Evolutionary conservation across 2,329 filamentous ascomycete species (phyloP).

Genomic region (Lachnellula occidentalis): DNA sequence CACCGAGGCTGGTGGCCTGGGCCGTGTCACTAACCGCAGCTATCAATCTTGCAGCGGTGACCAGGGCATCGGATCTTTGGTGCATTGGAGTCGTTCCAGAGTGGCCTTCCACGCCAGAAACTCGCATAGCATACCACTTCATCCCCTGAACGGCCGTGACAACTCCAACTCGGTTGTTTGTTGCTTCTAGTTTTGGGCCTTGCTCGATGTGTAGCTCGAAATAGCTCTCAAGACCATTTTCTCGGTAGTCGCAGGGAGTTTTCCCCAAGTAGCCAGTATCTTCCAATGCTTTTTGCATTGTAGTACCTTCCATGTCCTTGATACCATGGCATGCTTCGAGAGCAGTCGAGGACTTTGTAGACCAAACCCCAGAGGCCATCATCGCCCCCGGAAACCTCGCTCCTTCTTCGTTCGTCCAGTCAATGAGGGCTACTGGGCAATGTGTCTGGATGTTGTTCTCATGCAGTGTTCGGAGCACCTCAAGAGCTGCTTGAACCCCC

Average conservation of each 20-base stretch:
- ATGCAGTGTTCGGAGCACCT: conserved; percentile 61
- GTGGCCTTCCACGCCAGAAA: conserved; percentile 39
- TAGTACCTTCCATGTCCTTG: conserved; percentile 38
- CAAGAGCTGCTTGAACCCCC: conserved; percentile 65
- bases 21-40: conserved; percentile 18
- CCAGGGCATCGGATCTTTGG: conserved; percentile 61
- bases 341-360: conserved; percentile 49
- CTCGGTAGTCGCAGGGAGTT: conserved; percentile 48
- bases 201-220: conserved; percentile 74
- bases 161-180: conserved; percentile 58
- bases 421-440: conserved; percentile 50
- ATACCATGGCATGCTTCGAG: conserved; percentile 57
- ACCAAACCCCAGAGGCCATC: conserved; percentile 71
- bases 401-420: conserved; percentile 57
- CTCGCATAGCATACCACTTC: conserved; percentile 59
- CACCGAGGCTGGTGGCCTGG: conserved; percentile 13
- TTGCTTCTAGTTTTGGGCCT: conserved; percentile 64
- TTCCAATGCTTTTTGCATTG: conserved; percentile 40
- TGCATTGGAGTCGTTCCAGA: conserved; percentile 38
- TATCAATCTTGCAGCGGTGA: conserved; percentile 32
- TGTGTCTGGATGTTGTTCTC: conserved; percentile 64
- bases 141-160: conserved; percentile 65
- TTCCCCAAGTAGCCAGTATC: conserved; percentile 66
- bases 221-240: conserved; percentile 63
- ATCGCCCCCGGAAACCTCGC: conserved; percentile 72